phyloP scores from a whole-genome alignment of 495 filamentous ascomycete species.

The Baudoinia panamericana region DNA sequence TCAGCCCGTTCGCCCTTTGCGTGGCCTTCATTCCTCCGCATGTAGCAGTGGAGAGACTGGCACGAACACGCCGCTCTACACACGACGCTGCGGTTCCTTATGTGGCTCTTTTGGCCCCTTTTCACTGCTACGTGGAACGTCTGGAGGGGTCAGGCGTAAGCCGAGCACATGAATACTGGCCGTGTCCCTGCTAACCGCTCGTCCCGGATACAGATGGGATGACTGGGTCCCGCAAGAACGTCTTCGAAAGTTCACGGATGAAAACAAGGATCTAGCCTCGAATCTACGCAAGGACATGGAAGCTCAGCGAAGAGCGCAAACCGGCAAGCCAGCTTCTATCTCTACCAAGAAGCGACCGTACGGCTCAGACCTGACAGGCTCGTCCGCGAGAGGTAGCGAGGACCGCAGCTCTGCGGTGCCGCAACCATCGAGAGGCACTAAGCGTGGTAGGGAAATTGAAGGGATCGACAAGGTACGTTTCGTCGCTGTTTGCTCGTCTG shows the following conservation, averaged over 20 bases:
- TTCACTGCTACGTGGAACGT: no score
- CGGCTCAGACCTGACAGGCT: slow-evolving; percentile 51
- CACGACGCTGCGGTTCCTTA: no score
- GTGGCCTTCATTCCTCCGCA: no score
- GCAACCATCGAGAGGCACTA: slow-evolving; percentile 49
- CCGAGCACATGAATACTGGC: no score
- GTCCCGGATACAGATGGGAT: slow-evolving; percentile 83
- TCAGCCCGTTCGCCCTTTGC: no score
- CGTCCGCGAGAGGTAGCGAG: slow-evolving; percentile 74
- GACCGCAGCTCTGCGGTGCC: slow-evolving; percentile 56
- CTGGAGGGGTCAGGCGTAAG: no score
- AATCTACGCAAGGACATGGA: slow-evolving; percentile 49
- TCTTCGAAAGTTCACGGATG: slow-evolving; percentile 83
- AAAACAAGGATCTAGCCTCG: slow-evolving; percentile 76
- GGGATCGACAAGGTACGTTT: slow-evolving; percentile 62
- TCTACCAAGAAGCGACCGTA: slow-evolving; percentile 48
- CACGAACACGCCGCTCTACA: not conserved
- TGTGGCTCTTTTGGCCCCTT: no score
- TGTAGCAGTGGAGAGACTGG: no score
- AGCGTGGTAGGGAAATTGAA: slow-evolving; percentile 66
- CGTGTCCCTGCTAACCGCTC: no score
- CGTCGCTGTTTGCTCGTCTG: slow-evolving; percentile 11
- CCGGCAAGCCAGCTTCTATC: slow-evolving; percentile 22
- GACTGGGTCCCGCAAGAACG: slow-evolving; percentile 96
- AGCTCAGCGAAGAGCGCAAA: slow-evolving; percentile 29